Percentiles rank a stretch among this genome's conserved stretches.
These are phyloP conservation scores for Tilletiopsis washingtonensis DNA, from an alignment of 1,284 basidiomycete genomes.

Conservation along the genomic window DNA sequence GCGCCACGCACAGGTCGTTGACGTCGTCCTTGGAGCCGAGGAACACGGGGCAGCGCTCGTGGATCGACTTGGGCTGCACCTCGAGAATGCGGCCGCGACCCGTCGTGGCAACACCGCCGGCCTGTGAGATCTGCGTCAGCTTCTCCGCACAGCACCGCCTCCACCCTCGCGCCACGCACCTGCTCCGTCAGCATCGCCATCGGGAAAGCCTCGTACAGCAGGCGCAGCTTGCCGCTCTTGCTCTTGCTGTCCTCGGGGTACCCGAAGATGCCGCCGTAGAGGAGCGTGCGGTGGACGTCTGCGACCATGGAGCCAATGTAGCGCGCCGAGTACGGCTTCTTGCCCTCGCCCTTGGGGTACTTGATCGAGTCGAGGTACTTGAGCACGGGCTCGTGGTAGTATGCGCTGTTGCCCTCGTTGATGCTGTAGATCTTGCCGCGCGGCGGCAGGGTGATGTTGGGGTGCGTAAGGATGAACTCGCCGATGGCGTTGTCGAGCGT, in stretches of 20 bases:
- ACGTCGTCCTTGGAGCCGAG: slow-evolving; percentile 92
- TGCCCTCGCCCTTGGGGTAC: slow-evolving; percentile 50
- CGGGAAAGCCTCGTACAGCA: slow-evolving; percentile 98
- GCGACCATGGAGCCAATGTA: slow-evolving; percentile 99
- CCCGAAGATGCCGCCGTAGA: slow-evolving; percentile 98
- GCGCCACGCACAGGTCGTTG: slow-evolving; percentile 57
- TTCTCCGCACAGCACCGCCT: neutral
- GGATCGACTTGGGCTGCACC: slow-evolving; percentile 77
- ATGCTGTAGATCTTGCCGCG: slow-evolving; percentile 99
- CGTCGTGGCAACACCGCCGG: slow-evolving; percentile 91
- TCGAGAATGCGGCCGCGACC: slow-evolving; percentile 87
- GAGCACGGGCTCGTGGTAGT: slow-evolving; percentile 64
- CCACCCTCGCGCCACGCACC: slow-evolving; percentile 55
- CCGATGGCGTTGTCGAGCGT: slow-evolving; percentile 80
- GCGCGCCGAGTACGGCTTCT: slow-evolving; percentile 54
- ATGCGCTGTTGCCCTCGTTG: slow-evolving; percentile 95
- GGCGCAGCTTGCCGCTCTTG: slow-evolving; percentile 85
- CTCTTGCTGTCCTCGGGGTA: slow-evolving; percentile 98
- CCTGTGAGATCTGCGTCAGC: no score
- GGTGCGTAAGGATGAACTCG: slow-evolving; percentile 98
- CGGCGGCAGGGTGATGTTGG: slow-evolving; percentile 83
- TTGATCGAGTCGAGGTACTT: slow-evolving; percentile 94
- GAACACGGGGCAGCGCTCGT: slow-evolving; percentile 89
- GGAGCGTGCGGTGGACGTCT: slow-evolving; percentile 87
- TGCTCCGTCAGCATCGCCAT: slow-evolving; percentile 96